These are phyloP conservation scores for Diaporthe capsici DNA, from an alignment of 2,329 filamentous ascomycete species.

Conservation along the genomic window DNA sequence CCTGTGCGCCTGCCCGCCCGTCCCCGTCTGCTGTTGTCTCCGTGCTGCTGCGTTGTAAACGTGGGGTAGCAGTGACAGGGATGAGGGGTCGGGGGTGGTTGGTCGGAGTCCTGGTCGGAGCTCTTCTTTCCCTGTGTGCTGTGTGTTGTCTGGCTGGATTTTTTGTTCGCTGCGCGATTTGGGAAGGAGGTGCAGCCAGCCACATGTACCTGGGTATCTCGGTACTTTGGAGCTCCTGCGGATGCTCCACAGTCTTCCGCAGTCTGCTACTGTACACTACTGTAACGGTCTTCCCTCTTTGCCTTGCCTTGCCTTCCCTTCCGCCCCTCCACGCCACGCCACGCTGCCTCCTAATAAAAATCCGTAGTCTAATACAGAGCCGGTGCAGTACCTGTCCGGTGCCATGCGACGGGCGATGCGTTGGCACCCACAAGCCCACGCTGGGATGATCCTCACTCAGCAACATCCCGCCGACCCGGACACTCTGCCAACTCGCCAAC, in stretches of 20 bases:
- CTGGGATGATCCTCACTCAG: constrained; percentile 32
- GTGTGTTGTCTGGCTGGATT: constrained; percentile 2
- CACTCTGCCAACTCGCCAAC: background rate
- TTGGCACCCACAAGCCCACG: constrained; percentile 14
- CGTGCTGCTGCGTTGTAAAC: constrained; percentile 30
- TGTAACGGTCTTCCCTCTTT: background rate
- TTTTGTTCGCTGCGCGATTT: constrained; percentile 5
- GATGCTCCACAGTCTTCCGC: constrained; percentile 6
- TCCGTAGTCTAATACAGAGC: background rate
- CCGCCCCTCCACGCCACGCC: constrained; percentile 5
- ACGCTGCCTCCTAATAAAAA: background rate
- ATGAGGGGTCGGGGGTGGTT: constrained; percentile 16
- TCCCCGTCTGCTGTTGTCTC: background rate
- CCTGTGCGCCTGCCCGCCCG: background rate
- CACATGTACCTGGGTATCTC: background rate
- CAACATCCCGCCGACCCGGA: constrained; percentile 7
- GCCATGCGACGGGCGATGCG: constrained; percentile 16
- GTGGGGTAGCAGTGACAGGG: constrained; percentile 29
- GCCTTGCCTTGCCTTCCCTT: background rate
- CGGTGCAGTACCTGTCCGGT: background rate
- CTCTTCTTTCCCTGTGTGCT: background rate
- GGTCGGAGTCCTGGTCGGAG: background rate
- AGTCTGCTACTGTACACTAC: background rate
- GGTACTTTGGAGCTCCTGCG: background rate
- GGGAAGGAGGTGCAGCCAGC: constrained; percentile 12